Evolutionary conservation across 495 filamentous ascomycete genomes (phyloP).

Genomic region (Amniculicola lignicola): DNA sequence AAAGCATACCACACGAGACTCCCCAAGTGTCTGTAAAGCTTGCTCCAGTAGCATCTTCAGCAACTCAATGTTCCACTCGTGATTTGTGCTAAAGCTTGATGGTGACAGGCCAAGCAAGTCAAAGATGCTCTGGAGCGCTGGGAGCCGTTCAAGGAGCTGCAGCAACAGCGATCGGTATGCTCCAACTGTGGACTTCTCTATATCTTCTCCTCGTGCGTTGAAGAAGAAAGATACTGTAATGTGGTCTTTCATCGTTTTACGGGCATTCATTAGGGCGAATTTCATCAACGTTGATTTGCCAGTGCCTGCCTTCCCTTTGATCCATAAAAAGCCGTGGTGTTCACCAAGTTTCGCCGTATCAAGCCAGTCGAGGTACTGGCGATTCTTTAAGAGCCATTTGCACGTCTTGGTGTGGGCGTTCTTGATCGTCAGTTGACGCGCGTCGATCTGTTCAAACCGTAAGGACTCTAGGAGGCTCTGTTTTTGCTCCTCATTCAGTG

Average conservation of each 20-base stretch:
- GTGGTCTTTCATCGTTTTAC: constrained; percentile 12
- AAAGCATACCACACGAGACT: constrained; percentile 3
- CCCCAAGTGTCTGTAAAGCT: background rate
- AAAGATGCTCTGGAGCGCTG: constrained; percentile 5
- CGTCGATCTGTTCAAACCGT: constrained; percentile 31
- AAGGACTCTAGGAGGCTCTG: constrained; percentile 20
- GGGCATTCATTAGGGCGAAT: constrained; percentile 1
- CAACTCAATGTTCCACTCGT: constrained; percentile 12
- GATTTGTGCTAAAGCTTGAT: constrained; percentile 4
- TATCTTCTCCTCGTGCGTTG: constrained; percentile 39
- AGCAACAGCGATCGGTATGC: constrained; percentile 21
- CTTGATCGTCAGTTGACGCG: constrained; percentile 43
- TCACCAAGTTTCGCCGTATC: constrained; percentile 6
- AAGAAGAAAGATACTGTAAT: constrained; percentile 44
- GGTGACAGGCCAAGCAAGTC: constrained; percentile 10
- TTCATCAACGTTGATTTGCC: constrained; percentile 37
- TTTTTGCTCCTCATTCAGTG: background rate
- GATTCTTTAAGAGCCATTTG: constrained; percentile 28
- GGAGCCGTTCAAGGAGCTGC: constrained; percentile 22
- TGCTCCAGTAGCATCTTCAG: constrained; percentile 15
- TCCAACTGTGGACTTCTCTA: constrained; percentile 27
- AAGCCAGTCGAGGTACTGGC: constrained; percentile 25
- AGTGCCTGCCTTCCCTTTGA: constrained; percentile 28
- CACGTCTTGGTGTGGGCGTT: constrained; percentile 39
- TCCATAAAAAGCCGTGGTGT: constrained; percentile 17